Conservation (phyloP, 2,329 filamentous ascomycete species). For the Talaromyces sp. region DNA sequence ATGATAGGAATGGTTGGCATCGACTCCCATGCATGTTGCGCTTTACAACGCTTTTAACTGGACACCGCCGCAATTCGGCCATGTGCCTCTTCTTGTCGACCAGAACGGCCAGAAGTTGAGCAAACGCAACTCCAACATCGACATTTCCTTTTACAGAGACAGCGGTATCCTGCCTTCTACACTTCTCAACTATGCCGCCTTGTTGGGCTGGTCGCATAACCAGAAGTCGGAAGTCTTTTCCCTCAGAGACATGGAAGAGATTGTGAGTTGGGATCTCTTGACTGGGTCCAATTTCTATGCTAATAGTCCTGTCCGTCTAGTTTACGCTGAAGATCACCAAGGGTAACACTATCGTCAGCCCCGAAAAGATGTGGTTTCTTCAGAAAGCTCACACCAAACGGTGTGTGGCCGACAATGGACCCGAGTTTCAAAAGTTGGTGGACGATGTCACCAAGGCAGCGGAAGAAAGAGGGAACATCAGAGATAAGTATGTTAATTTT, state of each 20-base stretch:
- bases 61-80: conserved; percentile 69
- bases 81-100: conserved; percentile 70
- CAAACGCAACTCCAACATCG: conserved; percentile 70
- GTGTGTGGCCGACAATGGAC: conserved; percentile 43
- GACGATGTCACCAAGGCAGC: conserved; percentile 28
- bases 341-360: conserved; percentile 78
- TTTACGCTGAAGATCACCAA: conserved; percentile 86
- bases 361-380: conserved; percentile 73
- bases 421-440: conserved; percentile 38
- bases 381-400: conserved; percentile 64
- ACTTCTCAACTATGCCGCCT: conserved; percentile 73
- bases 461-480: conserved; percentile 17
- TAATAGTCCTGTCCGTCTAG: conserved; percentile 39
- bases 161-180: conserved; percentile 58
- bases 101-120: conserved; percentile 70
- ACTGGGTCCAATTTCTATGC: not conserved
- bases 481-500: conserved; percentile 1
- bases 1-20: conserved; percentile 83
- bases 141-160: conserved; percentile 54
- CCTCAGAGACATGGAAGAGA: conserved; percentile 63
- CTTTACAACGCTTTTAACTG: conserved; percentile 75
- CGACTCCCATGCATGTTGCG: conserved; percentile 72
- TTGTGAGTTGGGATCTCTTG: conserved; percentile 45
- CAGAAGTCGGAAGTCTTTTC: conserved; percentile 65
- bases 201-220: conserved; percentile 76